These are phyloP conservation scores for Trichoderma sp. DNA, from an alignment of 2,329 filamentous ascomycete genomes.

Conservation along the genomic window DNA sequence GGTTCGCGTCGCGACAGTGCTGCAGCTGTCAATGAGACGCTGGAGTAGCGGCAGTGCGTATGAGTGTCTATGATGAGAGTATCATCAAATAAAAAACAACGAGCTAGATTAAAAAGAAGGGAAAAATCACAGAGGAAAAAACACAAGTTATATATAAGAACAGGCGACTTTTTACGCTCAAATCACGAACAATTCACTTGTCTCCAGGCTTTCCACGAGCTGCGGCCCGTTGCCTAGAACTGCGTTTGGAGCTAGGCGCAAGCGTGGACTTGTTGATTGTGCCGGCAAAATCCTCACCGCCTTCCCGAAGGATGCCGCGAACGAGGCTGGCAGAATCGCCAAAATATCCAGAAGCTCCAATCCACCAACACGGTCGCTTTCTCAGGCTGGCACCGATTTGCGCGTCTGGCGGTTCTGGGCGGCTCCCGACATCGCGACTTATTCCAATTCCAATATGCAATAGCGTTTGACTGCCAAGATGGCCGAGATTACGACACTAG, in stretches of 20 bases:
- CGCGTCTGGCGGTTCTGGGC: slow-evolving; percentile 25
- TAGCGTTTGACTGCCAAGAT: slow-evolving; percentile 55
- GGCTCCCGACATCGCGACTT: slow-evolving; percentile 24
- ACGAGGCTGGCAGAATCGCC: slow-evolving; percentile 37
- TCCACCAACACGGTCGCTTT: slow-evolving; percentile 18
- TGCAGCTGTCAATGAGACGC: not conserved
- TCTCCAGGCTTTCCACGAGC: not conserved
- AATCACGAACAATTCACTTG: not conserved
- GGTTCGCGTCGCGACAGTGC: slow-evolving; percentile 7
- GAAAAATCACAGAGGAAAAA: not conserved
- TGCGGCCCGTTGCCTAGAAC: slow-evolving; percentile 11
- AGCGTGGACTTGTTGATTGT: not conserved
- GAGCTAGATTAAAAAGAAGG: not conserved
- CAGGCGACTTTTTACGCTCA: not conserved
- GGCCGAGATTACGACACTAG: slow-evolving; percentile 72
- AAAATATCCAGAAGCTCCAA: slow-evolving; percentile 24
- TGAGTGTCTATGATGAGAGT: not conserved
- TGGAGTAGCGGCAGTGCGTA: not conserved
- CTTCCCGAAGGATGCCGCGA: slow-evolving; percentile 29
- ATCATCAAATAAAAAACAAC: not conserved
- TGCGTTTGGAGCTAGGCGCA: not conserved
- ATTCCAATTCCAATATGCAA: slow-evolving; percentile 44
- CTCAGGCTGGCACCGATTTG: slow-evolving; percentile 29
- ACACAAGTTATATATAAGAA: not conserved
- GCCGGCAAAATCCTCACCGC: slow-evolving; percentile 42